These are phyloP conservation scores for Exophiala sp. DNA, from an alignment of 2,329 filamentous ascomycete genomes.

Conservation along the genomic window DNA sequence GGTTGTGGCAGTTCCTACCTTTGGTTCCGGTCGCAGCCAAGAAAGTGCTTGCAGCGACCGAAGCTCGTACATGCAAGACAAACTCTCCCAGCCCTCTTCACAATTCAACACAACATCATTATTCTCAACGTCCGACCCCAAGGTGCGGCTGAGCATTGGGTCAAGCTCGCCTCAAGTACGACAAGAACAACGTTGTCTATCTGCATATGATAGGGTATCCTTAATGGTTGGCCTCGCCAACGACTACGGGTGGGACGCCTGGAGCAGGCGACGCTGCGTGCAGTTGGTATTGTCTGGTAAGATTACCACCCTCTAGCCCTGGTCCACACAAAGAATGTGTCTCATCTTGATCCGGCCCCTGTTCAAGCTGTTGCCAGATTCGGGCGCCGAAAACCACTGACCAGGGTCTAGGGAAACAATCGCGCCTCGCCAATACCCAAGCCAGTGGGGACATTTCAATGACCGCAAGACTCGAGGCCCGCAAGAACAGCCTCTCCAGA, in stretches of 20 bases:
- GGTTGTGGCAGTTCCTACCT: background rate
- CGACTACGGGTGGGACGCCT: background rate
- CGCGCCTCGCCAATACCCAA: constrained; percentile 1
- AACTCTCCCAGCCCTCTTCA: background rate
- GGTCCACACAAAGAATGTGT: constrained; percentile 7
- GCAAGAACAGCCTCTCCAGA: constrained; percentile 27
- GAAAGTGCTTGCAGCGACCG: background rate
- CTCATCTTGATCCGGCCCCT: constrained; percentile 19
- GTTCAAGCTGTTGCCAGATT: constrained; percentile 13
- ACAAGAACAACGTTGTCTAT: background rate
- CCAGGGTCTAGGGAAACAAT: constrained; percentile 11
- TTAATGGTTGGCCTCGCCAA: background rate
- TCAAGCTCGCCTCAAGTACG: background rate
- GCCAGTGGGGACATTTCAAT: constrained; percentile 22
- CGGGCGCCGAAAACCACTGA: constrained; percentile 27
- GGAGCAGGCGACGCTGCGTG: background rate
- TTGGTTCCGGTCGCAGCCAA: background rate
- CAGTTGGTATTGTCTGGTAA: constrained; percentile 14
- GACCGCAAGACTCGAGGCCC: constrained; percentile 23
- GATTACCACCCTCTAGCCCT: constrained; percentile 10
- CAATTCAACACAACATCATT: background rate
- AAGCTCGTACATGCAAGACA: background rate
- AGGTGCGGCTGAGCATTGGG: constrained; percentile 7
- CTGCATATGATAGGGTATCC: background rate
- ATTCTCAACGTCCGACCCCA: background rate